Evolutionary conservation across 2,329 filamentous ascomycete genomes (phyloP), one percentile per base, ranked within the genome.

Genomic region (Colletotrichum echinochloae): DNA sequence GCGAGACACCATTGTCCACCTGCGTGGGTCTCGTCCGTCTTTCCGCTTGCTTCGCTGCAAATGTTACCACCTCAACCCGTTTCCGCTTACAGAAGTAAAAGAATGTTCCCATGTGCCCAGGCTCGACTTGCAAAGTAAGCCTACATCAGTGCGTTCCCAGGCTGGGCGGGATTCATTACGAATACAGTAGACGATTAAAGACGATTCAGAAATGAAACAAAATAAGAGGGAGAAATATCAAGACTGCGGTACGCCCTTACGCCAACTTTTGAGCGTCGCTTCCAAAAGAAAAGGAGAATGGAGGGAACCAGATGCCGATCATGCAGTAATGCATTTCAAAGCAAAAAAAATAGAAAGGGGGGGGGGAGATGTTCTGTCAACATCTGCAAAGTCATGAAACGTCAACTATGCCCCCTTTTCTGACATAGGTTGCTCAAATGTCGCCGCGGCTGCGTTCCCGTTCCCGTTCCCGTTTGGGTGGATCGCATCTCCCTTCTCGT

Each of bases 231-330:
- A 37, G 30, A 44, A n/a, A 57, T 48, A 39, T 14, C 18, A 41
- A 37, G 37, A 20, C 14, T 26, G 5, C 5, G n/a, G 39, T 56
- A 68, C 64, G 64, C 65, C 68, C 16, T 55, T 30, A 46, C 67
- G 52, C 68, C 68, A 48, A 71, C 64, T 71, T 71, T 69, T 68
- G 44, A 35, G 39, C 44, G 39, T 68, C 65, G 64, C 68, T 70
- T 59, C 64, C 64, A 63, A 62, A 63, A 28, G 52, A 68, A 67
- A 62, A n/a, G n/a, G n/a, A n/a, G 46, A 20, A 62, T 54, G 28
- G 64, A 33, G 67, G 51, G 57, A 48, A 61, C 56, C 62, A 39
- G 52, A 28, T 63, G 49, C 65, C 33, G 56, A 62, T 30, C 37
- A 39, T 33, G 57, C 54, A 59, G 37, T 41, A 41, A 63, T 52